Evolutionary conservation across 2,329 filamentous ascomycete genomes (phyloP).

Genomic region (Periconia digitata): DNA sequence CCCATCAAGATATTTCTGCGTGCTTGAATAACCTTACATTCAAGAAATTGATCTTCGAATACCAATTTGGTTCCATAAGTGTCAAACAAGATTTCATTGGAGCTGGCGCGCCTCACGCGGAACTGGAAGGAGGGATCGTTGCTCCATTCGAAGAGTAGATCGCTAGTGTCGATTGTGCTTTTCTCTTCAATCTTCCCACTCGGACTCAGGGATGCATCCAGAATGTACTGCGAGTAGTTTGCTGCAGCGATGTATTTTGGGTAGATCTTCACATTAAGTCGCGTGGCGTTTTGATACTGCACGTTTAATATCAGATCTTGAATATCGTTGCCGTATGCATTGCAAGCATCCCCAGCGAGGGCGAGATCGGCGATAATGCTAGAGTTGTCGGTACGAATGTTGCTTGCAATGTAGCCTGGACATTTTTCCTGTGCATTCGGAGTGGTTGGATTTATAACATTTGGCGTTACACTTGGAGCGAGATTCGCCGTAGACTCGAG

Average conservation of each 20-base stretch:
- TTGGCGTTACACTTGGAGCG: conserved; percentile 2
- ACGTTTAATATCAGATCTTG: conserved; percentile 56
- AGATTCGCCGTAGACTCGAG: not conserved
- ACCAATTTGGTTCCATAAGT: conserved; percentile 65
- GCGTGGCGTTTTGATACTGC: conserved; percentile 62
- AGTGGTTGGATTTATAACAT: not conserved
- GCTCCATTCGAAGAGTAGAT: conserved; percentile 55
- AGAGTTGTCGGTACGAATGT: conserved; percentile 53
- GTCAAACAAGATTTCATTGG: conserved; percentile 63
- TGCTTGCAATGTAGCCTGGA: conserved; percentile 65
- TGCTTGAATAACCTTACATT: too few relatives aligned
- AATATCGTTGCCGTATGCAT: conserved; percentile 59
- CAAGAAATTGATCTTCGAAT: conserved; percentile 73
- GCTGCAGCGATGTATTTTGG: not conserved
- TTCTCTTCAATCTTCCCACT: not conserved
- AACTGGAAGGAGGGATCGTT: conserved; percentile 70
- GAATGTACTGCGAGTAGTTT: not conserved
- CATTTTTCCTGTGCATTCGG: conserved; percentile 44
- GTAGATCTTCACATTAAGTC: conserved; percentile 1
- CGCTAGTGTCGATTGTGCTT: conserved; percentile 47
- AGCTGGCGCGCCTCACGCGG: conserved; percentile 56
- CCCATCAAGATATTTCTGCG: conserved; percentile 70
- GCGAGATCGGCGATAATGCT: conserved; percentile 67
- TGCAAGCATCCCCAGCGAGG: conserved; percentile 65
- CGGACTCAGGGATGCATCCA: not conserved